Percentiles rank a stretch among this genome's conserved stretches.
These are phyloP conservation scores for Meyerozyma guilliermondii DNA, from an alignment of 1,139 yeast species.

Conservation along the genomic window DNA sequence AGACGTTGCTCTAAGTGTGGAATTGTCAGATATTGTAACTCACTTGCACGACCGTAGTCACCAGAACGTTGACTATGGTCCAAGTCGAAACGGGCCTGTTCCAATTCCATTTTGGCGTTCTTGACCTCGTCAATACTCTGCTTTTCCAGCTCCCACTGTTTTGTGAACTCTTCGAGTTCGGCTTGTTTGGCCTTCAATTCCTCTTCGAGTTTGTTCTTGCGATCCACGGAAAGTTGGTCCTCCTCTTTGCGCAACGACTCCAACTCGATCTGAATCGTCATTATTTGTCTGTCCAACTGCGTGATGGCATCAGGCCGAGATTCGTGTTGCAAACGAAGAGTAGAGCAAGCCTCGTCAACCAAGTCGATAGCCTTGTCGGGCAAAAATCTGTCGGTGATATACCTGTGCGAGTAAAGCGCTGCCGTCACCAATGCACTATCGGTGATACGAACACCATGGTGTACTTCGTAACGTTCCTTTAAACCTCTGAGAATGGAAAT, in stretches of 20 bases:
- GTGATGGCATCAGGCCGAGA: constrained; percentile 95
- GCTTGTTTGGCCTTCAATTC: constrained; percentile 58
- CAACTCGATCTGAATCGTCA: constrained; percentile 92
- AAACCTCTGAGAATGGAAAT: constrained; percentile 89
- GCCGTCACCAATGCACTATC: constrained; percentile 94
- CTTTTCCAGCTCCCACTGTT: constrained; percentile 83
- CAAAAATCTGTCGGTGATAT: constrained; percentile 83
- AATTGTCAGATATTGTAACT: constrained; percentile 77
- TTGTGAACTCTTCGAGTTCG: constrained; percentile 66
- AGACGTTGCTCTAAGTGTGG: constrained; percentile 71
- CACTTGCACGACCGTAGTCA: constrained; percentile 84
- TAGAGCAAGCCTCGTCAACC: constrained; percentile 97
- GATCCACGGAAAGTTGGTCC: constrained; percentile 75
- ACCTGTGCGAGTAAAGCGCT: constrained; percentile 83
- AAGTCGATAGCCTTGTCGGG: constrained; percentile 97
- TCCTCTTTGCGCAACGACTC: constrained; percentile 92
- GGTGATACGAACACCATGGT: constrained; percentile 95
- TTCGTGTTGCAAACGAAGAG: constrained; percentile 89
- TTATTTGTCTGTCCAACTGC: constrained; percentile 78
- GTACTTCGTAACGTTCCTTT: constrained; percentile 92
- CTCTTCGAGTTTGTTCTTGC: constrained; percentile 59
- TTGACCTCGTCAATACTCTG: constrained; percentile 70
- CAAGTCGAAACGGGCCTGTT: constrained; percentile 75
- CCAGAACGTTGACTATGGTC: constrained; percentile 82
- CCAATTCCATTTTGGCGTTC: constrained; percentile 73